Conservation (phyloP, 768 basidiomycete species). For the Suillus placidus region DNA sequence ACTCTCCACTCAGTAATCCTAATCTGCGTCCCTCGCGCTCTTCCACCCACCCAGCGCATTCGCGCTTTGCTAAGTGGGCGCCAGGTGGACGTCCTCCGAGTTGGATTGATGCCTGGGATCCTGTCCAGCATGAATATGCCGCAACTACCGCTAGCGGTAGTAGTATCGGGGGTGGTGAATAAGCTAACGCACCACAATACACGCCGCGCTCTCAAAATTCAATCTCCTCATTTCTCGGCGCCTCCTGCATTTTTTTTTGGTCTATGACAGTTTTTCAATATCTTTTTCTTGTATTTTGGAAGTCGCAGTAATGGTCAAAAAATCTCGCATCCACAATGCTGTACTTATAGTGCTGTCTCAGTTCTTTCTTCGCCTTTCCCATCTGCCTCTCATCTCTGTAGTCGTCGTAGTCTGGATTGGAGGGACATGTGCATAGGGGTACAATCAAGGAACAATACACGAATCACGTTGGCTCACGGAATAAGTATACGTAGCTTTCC, state of each 20-base stretch:
- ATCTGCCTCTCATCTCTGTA: neutral
- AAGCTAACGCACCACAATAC: neutral
- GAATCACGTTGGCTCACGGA: neutral
- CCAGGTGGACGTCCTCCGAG: conserved; percentile 35
- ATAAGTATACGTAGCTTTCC: neutral
- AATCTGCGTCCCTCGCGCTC: conserved; percentile 21
- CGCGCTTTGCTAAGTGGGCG: conserved; percentile 30
- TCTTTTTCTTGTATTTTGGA: neutral
- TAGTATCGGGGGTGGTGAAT: conserved; percentile 27
- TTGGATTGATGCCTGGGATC: conserved; percentile 47
- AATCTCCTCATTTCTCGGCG: neutral
- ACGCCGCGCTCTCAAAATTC: neutral
- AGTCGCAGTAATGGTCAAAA: neutral
- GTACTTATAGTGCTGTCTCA: neutral
- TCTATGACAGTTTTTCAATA: neutral
- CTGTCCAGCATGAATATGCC: conserved; percentile 45
- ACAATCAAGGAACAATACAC: neutral
- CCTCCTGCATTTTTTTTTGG: neutral
- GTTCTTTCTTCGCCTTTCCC: neutral
- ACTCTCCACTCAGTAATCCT: conserved; percentile 27
- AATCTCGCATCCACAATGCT: neutral
- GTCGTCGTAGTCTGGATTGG: neutral
- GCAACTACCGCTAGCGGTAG: conserved; percentile 43
- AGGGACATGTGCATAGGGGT: neutral
- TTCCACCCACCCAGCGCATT: conserved; percentile 1